Percentiles rank a stretch among this genome's conserved stretches.
Evolutionary conservation across 768 basidiomycete genomes (phyloP).

Genomic region (Chalciporus piperatus): DNA sequence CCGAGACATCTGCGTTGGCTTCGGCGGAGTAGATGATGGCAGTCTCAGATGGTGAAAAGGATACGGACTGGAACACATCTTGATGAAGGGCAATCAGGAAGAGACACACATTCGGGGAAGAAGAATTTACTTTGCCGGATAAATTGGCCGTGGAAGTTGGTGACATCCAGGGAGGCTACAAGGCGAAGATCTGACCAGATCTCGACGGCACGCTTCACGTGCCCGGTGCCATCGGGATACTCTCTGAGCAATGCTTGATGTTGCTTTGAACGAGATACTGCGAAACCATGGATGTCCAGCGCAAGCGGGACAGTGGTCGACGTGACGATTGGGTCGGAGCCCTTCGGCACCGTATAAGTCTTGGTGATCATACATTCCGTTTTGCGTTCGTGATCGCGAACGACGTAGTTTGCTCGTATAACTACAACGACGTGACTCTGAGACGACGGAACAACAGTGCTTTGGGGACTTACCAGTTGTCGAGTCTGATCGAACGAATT

Average conservation of each 20-base stretch:
- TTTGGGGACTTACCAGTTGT: conserved; percentile 1
- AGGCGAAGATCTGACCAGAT: conserved; percentile 46
- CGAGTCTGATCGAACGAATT: conserved; percentile 19
- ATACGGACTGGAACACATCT: conserved; percentile 50
- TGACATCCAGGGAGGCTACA: conserved; percentile 48
- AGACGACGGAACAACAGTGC: background rate
- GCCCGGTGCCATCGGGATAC: conserved; percentile 6
- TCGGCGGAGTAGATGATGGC: conserved; percentile 59
- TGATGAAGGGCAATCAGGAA: background rate
- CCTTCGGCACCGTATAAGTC: conserved; percentile 25
- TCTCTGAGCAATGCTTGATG: conserved; percentile 45
- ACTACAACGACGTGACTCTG: conserved; percentile 18
- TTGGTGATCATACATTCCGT: conserved; percentile 41
- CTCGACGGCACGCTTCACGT: conserved; percentile 51
- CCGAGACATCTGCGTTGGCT: conserved; percentile 27
- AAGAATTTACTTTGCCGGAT: conserved; percentile 51
- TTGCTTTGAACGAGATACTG: conserved; percentile 38
- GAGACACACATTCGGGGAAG: background rate
- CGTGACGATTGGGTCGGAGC: conserved; percentile 3
- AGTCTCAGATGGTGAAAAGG: conserved; percentile 48
- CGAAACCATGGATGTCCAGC: conserved; percentile 37
- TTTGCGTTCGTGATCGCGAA: conserved; percentile 47
- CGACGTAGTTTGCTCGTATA: conserved; percentile 41
- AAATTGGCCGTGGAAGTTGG: conserved; percentile 51
- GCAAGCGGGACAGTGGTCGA: conserved; percentile 6